Base-by-base conservation (phyloP, 352 stramenopile species). In the Pythium grandisporangium region DNA sequence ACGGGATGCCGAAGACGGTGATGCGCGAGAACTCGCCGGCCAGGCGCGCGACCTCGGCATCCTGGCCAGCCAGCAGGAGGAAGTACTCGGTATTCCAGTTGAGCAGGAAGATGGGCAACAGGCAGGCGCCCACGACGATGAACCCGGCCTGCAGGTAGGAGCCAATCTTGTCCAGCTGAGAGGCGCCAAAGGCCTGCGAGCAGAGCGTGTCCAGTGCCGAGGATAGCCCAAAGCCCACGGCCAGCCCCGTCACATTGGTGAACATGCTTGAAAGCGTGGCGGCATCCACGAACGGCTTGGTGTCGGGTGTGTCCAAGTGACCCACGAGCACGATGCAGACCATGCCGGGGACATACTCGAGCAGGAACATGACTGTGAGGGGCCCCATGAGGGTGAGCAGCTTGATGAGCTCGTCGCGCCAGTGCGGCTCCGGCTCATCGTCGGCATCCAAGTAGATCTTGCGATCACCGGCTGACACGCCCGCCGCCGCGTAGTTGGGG, bases 131-230 rank as follows among this genome's bases (percentile, higher is more conserved):
- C 20, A 93, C 53, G 19, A 92, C 64, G 36, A 84, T 29, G 0
- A 84, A 25, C 2, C 73, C 77, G 2, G 65, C 73, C 43, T 93
- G 70, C 39, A 87, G 67, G 55, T 88, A 93, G 29, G 75, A 58
- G 0, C 80, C 83, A 49, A 95, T 88, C 50, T 82, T 81, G 4
- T 61, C 55, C 22, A 58, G 56, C 11, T 67, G 54, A 22, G 69
- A 64, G 0, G 80, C 77, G 19, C 78, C 78, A 32, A 70, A 77
- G 21, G 78, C 75, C 27, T 87, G 66, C 12, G 63, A 63, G 40
- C 61, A 76, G 4, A 80, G 51, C 41, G 67, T 80, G 45, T 80
- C 67, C 43, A 84, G 58, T 1, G 70, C 66, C 11, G 62, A 74
- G 10, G 66, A 41, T 6, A 81, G 45, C 3, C 61, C 63, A 6